Evolutionary conservation across 805 yeast genomes (phyloP).

Genomic region (Clavispora santaluciae): DNA sequence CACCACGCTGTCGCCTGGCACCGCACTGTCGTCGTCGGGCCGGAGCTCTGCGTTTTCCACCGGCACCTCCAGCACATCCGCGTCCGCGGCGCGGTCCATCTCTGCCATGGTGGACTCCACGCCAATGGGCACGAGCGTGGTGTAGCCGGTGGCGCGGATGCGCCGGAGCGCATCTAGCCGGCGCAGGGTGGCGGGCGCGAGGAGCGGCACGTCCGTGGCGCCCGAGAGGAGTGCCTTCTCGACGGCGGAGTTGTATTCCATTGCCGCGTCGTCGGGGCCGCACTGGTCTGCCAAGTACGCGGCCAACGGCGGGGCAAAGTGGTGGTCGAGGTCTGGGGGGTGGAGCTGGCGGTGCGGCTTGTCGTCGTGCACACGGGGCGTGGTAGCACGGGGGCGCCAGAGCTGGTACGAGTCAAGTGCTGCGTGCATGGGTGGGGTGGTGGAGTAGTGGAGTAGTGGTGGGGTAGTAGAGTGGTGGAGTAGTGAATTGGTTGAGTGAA

Average conservation of each 20-base stretch:
- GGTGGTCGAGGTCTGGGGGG: background rate
- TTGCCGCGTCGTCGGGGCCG: slow-evolving; percentile 14
- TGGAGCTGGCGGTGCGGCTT: background rate
- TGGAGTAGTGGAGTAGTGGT: no score
- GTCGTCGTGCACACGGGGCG: slow-evolving; percentile 1
- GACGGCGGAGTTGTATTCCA: slow-evolving; percentile 20
- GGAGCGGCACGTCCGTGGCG: slow-evolving; percentile 9
- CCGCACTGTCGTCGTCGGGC: no score
- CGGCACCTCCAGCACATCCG: slow-evolving; percentile 5
- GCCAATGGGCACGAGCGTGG: slow-evolving; percentile 35
- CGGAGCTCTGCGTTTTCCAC: slow-evolving; percentile 16
- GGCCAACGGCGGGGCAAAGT: slow-evolving; percentile 48
- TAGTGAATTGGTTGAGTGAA: background rate
- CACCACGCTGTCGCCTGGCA: no score
- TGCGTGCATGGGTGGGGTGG: background rate
- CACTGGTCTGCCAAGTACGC: slow-evolving; percentile 47
- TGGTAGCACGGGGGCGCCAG: background rate
- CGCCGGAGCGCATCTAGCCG: slow-evolving; percentile 20
- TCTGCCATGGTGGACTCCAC: slow-evolving; percentile 38
- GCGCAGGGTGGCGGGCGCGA: slow-evolving; percentile 17
- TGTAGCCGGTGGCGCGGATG: slow-evolving; percentile 33
- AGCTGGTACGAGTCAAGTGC: background rate
- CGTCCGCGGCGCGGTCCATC: slow-evolving; percentile 18
- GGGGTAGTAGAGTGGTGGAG: background rate
- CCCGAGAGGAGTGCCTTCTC: slow-evolving; percentile 13